phyloP scores from a whole-genome alignment of 345 rosid species.

The Salix purpurea region DNA sequence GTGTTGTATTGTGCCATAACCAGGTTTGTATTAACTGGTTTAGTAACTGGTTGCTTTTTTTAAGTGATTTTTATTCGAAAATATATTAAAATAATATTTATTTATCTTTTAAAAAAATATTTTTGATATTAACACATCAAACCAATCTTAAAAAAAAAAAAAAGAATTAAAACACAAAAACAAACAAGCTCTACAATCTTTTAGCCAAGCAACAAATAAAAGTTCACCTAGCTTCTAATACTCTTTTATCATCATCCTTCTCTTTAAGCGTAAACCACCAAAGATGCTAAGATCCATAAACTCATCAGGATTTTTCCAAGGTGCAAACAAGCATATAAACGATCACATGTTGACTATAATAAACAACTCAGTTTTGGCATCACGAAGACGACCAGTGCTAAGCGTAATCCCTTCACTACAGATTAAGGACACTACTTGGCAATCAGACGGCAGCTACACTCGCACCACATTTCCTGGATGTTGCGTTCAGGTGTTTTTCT shows the following conservation, averaged over 20 bases:
- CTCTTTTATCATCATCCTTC: neutral
- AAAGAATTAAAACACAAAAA: too few species aligned
- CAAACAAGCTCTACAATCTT: too few species aligned
- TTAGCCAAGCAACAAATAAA: too few species aligned
- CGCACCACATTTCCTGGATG: neutral
- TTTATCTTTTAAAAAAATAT: too few species aligned
- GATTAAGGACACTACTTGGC: neutral
- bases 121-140: too few species aligned
- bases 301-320: neutral
- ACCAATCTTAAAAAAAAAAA: too few species aligned
- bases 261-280: neutral
- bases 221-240: neutral
- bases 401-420: neutral
- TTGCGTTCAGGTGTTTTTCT: constrained; percentile 5
- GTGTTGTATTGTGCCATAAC: too few species aligned
- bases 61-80: too few species aligned
- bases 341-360: neutral
- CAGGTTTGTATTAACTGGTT: too few species aligned
- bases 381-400: neutral
- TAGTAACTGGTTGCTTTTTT: too few species aligned
- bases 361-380: neutral
- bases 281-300: neutral
- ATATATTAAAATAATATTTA: too few species aligned
- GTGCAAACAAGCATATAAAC: neutral
- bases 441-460: neutral